Conservation (phyloP, 352 stramenopile genomes). For the Globisporangium abappressorium region DNA sequence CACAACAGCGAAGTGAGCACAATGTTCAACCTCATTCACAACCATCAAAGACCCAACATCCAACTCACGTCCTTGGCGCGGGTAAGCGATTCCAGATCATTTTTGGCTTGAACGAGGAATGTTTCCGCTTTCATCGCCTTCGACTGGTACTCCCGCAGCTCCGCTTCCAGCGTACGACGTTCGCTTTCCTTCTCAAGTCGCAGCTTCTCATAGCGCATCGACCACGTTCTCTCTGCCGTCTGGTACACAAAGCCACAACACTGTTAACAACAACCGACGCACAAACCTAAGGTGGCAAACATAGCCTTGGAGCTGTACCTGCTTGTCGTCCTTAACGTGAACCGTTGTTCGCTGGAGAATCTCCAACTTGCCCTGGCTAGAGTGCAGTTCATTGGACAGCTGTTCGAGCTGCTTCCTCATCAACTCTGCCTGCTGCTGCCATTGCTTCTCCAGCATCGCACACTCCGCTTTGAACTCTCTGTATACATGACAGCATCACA, state of each 20-base stretch:
- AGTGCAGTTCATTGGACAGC: constrained; percentile 36
- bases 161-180: constrained; percentile 40
- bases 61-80: constrained; percentile 24
- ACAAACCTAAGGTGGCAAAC: neutral
- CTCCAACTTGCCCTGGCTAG: constrained; percentile 51
- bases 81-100: constrained; percentile 30
- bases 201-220: constrained; percentile 40
- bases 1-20: neutral
- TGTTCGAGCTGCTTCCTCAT: constrained; percentile 42
- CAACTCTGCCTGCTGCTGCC: constrained; percentile 40
- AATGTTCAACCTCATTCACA: neutral
- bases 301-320: constrained; percentile 17
- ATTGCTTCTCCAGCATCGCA: constrained; percentile 31
- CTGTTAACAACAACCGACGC: neutral
- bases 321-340: constrained; percentile 43
- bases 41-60: neutral
- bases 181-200: constrained; percentile 40
- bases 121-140: constrained; percentile 32
- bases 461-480: constrained; percentile 48
- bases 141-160: constrained; percentile 36
- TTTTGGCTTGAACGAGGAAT: constrained; percentile 27
- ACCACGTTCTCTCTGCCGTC: constrained; percentile 38
- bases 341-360: constrained; percentile 38
- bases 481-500: neutral
- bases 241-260: neutral